These are phyloP conservation scores for Trichoderma sp. DNA, from an alignment of 2,329 filamentous ascomycete genomes.

Conservation along the genomic window DNA sequence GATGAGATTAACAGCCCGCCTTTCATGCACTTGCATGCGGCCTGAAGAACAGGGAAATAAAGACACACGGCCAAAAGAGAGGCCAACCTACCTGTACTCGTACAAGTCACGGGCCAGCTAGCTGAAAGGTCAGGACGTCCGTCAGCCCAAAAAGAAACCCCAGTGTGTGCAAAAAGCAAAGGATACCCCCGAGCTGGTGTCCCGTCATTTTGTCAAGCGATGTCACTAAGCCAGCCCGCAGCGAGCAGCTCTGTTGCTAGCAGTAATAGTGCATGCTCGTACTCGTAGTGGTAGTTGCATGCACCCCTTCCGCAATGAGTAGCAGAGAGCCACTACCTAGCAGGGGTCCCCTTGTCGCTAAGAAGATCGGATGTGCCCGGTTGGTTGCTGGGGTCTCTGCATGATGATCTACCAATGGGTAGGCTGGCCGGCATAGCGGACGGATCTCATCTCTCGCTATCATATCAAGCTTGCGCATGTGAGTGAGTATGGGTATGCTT, in stretches of 20 bases:
- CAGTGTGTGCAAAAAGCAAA: not conserved
- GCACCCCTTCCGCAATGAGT: not conserved
- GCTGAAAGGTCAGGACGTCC: not conserved
- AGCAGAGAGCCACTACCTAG: not conserved
- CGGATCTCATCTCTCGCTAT: constrained; percentile 2
- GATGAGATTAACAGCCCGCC: not conserved
- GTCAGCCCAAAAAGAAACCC: not conserved
- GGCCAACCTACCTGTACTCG: not conserved
- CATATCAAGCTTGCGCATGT: not conserved
- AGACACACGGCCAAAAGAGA: not conserved
- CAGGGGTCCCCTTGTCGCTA: constrained; percentile 6
- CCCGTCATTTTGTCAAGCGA: constrained; percentile 6
- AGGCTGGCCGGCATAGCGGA: not conserved
- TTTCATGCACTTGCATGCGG: not conserved
- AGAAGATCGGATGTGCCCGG: constrained; percentile 16
- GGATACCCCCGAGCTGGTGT: not conserved
- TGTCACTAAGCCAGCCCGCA: not conserved
- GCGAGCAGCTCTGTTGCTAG: not conserved
- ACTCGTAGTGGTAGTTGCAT: not conserved
- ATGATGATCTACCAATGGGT: constrained; percentile 7
- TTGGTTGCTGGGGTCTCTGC: constrained; percentile 13
- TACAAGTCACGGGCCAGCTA: not conserved
- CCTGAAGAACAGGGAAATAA: not conserved
- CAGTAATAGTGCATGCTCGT: not conserved
- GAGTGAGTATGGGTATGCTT: not conserved